Base-by-base conservation (phyloP, 2,329 filamentous ascomycete species). In the Exophiala dermatitidis region DNA sequence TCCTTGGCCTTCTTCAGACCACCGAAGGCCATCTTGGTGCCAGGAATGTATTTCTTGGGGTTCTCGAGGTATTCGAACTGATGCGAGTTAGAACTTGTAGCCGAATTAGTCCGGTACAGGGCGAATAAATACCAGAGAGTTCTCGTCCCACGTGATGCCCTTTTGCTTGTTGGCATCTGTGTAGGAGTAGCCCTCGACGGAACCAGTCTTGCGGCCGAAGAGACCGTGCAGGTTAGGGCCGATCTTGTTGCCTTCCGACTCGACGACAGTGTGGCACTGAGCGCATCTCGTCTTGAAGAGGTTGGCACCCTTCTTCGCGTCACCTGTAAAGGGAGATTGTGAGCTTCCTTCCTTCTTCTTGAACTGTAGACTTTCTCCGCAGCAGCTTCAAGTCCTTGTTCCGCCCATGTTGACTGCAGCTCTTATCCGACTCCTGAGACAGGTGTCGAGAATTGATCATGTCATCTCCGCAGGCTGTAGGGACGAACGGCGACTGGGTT, bases 21-120 rank as follows among this genome's bases (percentile, higher is more conserved):
- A 78, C 93, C 93, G 73, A 97, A 98, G 68, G 93, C 93, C 93
- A 98, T 98, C 89, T 97, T 98, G 79, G 93, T 98, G 67, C 93
- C 93, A 66, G 93, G 93, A 64, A 98, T 96, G 84, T 90, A 98
- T 83, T 97, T 97, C 86, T 98, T 98, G 78, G 93, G 93, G 86
- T 97, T 97, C 84, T 98, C 93, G 69, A 98, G 90, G 85, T 98
- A 98, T 65, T 85, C 82, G 77, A 95, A 97, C 88, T 90, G 66
- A 46, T 61, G 12, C 31, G 28, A 37, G 46, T 45, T 29, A 44
- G 46, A 34, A 52, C 44, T 7, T 9, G 10, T 12, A 3, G 4
- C 28, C 12, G 42, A 10, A 6, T 28, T 4, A 4, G 4, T 38
- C 9, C 38, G 29, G 42, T n/a, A 19, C 28, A 28, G 7, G 29